Evolutionary conservation across 2,329 filamentous ascomycete genomes (phyloP), one percentile per base, ranked within the genome.

Genomic region (Macrophomina pseudophaseolina): DNA sequence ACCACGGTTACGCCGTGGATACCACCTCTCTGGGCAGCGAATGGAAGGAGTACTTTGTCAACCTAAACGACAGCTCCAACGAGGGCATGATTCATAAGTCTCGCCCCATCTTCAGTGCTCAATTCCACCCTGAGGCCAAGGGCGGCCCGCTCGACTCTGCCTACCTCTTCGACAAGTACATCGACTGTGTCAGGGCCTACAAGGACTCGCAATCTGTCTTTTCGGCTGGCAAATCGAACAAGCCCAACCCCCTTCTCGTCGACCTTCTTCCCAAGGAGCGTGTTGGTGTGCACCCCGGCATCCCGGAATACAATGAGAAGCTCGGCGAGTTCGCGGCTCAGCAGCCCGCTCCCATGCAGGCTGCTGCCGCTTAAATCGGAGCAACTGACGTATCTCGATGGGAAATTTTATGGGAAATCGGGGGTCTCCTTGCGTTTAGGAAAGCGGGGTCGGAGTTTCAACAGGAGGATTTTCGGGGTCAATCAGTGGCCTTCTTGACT

Each of bases 121-220:
- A 99, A 81, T 99, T 99, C 89, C 95, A 99, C 78, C 95, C 95
- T 16, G 95, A 99, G 83, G 95, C 95, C 72, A 97, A 97, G 86
- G 95, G 95, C 68, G 95, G 95, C 65, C 95, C 95, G 65, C 91
- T 97, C 82, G 95, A 99, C 84, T 96, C 92, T 70, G 90, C 92
- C 2, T 98, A 97, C 82, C 86, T 99, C 68, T 99, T 99, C 76
- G 95, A 99, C 81, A 93, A 92, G 84, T 99, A 98, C 83, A 84
- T 98, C 53, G 89, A 97, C 79, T 94, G 91, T 74, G 93, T 98
- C 42, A 86, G 89, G 79, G 87, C 91, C 76, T 97, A 94, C 88
- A 98, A 97, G 89, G 87, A 90, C 74, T 90, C 86, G 78, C 90
- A 96, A 80, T 83, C 86, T 64, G 86, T 90, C 66, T 92, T 89